Base-by-base conservation (phyloP, 129 eudicot species). In the sunflower (Helianthus annuus) region DNA sequence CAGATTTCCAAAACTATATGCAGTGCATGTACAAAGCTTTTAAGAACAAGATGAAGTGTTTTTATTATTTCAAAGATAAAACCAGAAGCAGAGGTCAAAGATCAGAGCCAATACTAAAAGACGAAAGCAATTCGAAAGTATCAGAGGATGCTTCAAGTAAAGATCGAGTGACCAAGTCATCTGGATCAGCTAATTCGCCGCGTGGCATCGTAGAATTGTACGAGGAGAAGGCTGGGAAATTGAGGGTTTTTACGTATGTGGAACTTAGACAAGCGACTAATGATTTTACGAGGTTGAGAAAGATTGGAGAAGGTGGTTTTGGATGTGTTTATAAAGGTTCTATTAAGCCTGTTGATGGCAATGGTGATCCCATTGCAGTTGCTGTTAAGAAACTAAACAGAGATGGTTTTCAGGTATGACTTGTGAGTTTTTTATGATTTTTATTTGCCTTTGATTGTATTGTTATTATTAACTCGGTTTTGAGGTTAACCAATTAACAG, bases 251-350 rank as follows among this genome's bases (percentile, higher is more conserved):
- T 79, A 71, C 95, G 7, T 92, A 71, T 40, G 32, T 83, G 1
- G 96, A 92, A 78, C 88, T 92, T 16, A 85, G 71, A 64, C 88
- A 87, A 15, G 96, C 95, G 1, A 92, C 98, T 54, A 85, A 82
- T 72, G 90, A 86, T 57, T 89, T 92, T 73, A 78, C 66, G 61
- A 87, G 85, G 72, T 56, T 81, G 19, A 84, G 87, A 17, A 93
- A 89, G 86, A 85, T 93, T 64, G 98, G 98, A 42, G 96, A 89
- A 82, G 98, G 98, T 32, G 96, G 98, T 46, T 89, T 92, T 76
- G 98, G 98, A 56, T 71, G 89, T 13, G 98, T 92, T n/a, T 92
- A 87, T 45, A 85, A 87, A 68, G 96, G 90, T 11, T 75, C 77
- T 12, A 80, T 92, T 40, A 92, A 89, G 80, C 66, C 66, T 60